Base-by-base conservation (phyloP, 2,329 filamentous ascomycete species). In the Fusarium metavorans region DNA sequence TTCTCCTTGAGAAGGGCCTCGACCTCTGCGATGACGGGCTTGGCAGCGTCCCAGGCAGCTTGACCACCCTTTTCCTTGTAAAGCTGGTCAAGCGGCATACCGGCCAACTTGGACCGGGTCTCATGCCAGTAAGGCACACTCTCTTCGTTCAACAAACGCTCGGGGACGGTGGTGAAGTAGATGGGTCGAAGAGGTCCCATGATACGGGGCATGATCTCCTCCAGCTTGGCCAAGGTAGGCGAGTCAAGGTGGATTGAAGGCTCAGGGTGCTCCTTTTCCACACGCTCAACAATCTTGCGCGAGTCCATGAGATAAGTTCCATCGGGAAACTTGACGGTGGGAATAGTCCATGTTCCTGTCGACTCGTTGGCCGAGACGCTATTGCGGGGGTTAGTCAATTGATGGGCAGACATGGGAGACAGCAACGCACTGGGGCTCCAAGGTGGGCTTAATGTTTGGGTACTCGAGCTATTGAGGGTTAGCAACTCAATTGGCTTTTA, bases 251-350 rank as follows among this genome's bases (percentile, higher is more conserved):
- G 87, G 2, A 93, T 79, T 0, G 88, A 84, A 0, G 91, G 92
- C 25, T 84, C 81, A 0, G 92, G 92, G 72, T 93, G 84, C 0
- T 83, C 82, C 63, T 86, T 82, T 77, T 94, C 92, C 37, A 95
- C 84, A 20, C 84, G 84, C 16, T 82, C 74, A 16, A 88, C 90
- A 72, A 95, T 94, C 50, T 83, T 82, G 71, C 82, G 84, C 2
- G 90, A 92, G 78, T 94, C 92, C 88, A 91, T 93, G 10, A 92
- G 74, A 76, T 89, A 91, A 1, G 80, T 87, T 20, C 89, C 90
- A 57, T 91, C 87, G 0, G 87, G 85, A 54, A 91, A 84, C 18
- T 81, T 84, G 72, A 92, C 83, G 2, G 89, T 84, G 0, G 92
- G 92, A 64, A 87, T 78, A 11, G 78, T 79, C 72, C 75, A 79